phyloP scores from a whole-genome alignment of 495 filamentous ascomycete genomes.

The Penicillium robsamsonii region DNA sequence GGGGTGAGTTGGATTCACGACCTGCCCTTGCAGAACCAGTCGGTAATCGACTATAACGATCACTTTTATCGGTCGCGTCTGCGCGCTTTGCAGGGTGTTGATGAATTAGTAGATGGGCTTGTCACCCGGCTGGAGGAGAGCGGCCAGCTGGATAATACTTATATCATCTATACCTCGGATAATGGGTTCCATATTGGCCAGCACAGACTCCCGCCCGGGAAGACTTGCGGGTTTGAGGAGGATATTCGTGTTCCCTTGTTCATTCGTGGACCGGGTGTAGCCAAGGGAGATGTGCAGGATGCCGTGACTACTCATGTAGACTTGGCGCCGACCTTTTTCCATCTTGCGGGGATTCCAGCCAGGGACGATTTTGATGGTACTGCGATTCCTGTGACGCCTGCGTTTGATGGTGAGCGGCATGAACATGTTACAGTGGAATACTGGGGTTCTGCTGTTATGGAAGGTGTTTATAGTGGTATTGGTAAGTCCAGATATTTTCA shows the following conservation, averaged over 20 bases:
- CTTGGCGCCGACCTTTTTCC: slow-evolving; percentile 63
- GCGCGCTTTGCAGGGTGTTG: slow-evolving; percentile 62
- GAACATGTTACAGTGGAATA: slow-evolving; percentile 68
- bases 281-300: slow-evolving; percentile 41
- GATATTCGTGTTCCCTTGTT: slow-evolving; percentile 70
- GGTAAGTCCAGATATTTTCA: slow-evolving; percentile 21
- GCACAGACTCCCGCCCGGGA: slow-evolving; percentile 68
- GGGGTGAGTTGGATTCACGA: slow-evolving; percentile 62
- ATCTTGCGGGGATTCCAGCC: slow-evolving; percentile 45
- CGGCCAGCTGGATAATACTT: slow-evolving; percentile 62
- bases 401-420: slow-evolving; percentile 41
- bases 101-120: slow-evolving; percentile 64
- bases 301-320: slow-evolving; percentile 68
- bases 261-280: slow-evolving; percentile 59
- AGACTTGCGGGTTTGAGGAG: slow-evolving; percentile 69
- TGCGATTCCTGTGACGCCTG: slow-evolving; percentile 48
- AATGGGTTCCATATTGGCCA: slow-evolving; percentile 77
- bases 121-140: slow-evolving; percentile 50
- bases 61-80: slow-evolving; percentile 65
- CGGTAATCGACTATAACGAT: slow-evolving; percentile 63
- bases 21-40: slow-evolving; percentile 50
- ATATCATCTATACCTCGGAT: slow-evolving; percentile 69
- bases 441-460: slow-evolving; percentile 55
- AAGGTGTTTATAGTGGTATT: slow-evolving; percentile 42
- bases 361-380: slow-evolving; percentile 59